Evolutionary conservation across 495 filamentous ascomycete genomes (phyloP).

Genomic region (Neurospora sp.): DNA sequence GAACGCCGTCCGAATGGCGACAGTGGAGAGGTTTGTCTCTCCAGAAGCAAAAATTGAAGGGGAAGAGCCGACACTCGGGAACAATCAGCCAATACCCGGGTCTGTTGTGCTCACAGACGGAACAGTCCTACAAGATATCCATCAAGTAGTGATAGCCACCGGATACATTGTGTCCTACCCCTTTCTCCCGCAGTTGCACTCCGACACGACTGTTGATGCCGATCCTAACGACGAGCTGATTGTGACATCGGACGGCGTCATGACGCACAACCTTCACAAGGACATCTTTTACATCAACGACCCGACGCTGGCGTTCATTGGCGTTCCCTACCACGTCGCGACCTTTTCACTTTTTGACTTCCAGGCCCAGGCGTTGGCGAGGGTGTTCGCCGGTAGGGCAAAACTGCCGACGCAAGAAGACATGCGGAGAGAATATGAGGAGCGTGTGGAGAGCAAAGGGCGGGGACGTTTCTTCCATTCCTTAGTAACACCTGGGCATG

Average conservation of each 20-base stretch:
- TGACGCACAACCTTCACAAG: slow-evolving; percentile 57
- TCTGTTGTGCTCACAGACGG: slow-evolving; percentile 24
- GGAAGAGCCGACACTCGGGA: slow-evolving; percentile 2
- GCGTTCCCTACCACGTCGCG: slow-evolving; percentile 49
- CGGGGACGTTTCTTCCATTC: slow-evolving; percentile 45
- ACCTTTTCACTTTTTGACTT: slow-evolving; percentile 59
- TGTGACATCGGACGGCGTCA: slow-evolving; percentile 50
- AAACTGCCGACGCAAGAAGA: slow-evolving; percentile 34
- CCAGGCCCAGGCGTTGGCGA: slow-evolving; percentile 50
- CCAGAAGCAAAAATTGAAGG: slow-evolving; percentile 2
- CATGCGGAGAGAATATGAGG: slow-evolving; percentile 45
- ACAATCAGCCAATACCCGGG: slow-evolving; percentile 12
- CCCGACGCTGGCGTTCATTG: slow-evolving; percentile 51
- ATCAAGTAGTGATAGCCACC: slow-evolving; percentile 50
- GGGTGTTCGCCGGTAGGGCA: slow-evolving; percentile 44
- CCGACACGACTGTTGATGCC: slow-evolving; percentile 16
- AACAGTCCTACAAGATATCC: slow-evolving; percentile 37
- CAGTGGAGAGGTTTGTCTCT: slow-evolving; percentile 28
- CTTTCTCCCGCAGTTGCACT: slow-evolving; percentile 42
- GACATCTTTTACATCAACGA: slow-evolving; percentile 61
- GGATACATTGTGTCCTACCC: slow-evolving; percentile 55
- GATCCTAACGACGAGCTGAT: slow-evolving; percentile 41
- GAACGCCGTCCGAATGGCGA: slow-evolving; percentile 39
- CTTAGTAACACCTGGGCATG: slow-evolving; percentile 32
- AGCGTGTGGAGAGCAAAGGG: slow-evolving; percentile 34